phyloP scores from a whole-genome alignment of 495 filamentous ascomycete species.

The Thermochaetoides thermophila region DNA sequence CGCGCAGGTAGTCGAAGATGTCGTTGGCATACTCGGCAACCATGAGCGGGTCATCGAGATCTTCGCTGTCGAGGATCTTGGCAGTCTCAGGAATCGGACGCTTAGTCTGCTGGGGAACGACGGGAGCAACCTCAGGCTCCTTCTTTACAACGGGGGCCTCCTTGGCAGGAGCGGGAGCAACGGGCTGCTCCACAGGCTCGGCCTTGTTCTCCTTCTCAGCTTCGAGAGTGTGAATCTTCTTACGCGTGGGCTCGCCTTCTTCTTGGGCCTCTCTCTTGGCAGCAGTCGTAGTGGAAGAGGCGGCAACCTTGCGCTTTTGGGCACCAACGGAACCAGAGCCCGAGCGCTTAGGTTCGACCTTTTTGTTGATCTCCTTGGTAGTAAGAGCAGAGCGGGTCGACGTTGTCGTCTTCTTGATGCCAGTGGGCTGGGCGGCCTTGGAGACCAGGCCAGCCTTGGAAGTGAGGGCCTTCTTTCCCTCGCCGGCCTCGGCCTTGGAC shows the following conservation, averaged over 20 bases:
- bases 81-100: slow-evolving; percentile 35
- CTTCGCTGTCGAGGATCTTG: slow-evolving; percentile 66
- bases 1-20: slow-evolving; percentile 90
- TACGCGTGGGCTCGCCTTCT: slow-evolving; percentile 38
- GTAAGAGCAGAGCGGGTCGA: slow-evolving; percentile 45
- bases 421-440: slow-evolving; percentile 60
- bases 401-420: slow-evolving; percentile 64
- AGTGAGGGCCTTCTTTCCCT: slow-evolving; percentile 55
- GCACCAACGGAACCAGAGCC: slow-evolving; percentile 51
- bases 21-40: slow-evolving; percentile 93
- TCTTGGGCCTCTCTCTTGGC: slow-evolving; percentile 44
- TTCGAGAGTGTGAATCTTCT: slow-evolving; percentile 30
- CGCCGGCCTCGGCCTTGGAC: slow-evolving; percentile 52
- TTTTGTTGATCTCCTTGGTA: slow-evolving; percentile 56
- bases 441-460: slow-evolving; percentile 56
- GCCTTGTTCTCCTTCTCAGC: slow-evolving; percentile 16
- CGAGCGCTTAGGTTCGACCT: slow-evolving; percentile 53
- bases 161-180: slow-evolving; percentile 9
- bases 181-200: slow-evolving; percentile 26
- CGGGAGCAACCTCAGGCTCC: slow-evolving; percentile 1
- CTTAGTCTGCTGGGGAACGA: slow-evolving; percentile 8
- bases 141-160: too few relatives aligned
- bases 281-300: slow-evolving; percentile 22
- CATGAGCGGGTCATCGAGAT: slow-evolving; percentile 88
- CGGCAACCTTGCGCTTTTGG: slow-evolving; percentile 43